Evolutionary conservation across 1,139 yeast genomes (phyloP).

Genomic region (Kurtzmaniella quercitrusa): DNA sequence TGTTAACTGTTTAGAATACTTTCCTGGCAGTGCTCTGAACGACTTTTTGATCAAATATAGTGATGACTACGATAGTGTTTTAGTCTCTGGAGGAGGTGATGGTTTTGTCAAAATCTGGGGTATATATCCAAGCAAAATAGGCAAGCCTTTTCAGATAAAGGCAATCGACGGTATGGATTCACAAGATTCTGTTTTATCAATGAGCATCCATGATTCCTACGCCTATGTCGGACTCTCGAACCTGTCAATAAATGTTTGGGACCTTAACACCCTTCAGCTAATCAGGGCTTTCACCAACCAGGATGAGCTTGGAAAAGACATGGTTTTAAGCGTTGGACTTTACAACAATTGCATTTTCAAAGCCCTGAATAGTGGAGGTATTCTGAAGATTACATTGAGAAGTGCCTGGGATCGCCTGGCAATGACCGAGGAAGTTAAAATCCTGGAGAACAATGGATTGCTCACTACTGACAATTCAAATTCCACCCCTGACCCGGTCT

Average conservation of each 20-base stretch:
- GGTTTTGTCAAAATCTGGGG: constrained; percentile 81
- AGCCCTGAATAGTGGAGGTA: constrained; percentile 51
- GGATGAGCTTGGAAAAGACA: constrained; percentile 30
- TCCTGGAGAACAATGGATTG: background rate
- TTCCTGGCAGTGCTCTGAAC: constrained; percentile 14
- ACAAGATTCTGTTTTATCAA: constrained; percentile 66
- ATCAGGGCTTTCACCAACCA: constrained; percentile 49
- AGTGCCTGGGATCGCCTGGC: constrained; percentile 12
- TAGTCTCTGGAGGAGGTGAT: constrained; percentile 79
- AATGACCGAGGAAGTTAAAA: constrained; percentile 6
- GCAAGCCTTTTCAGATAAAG: constrained; percentile 14
- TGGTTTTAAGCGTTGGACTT: constrained; percentile 42
- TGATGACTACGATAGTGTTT: constrained; percentile 15
- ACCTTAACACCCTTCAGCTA: constrained; percentile 71
- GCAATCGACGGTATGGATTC: constrained; percentile 51
- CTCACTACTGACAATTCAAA: background rate
- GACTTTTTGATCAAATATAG: constrained; percentile 21
- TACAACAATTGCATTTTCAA: constrained; percentile 49
- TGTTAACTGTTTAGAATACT: constrained; percentile 63
- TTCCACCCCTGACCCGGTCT: constrained; percentile 14
- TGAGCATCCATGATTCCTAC: constrained; percentile 59
- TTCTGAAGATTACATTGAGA: constrained; percentile 49
- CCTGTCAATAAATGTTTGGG: constrained; percentile 79
- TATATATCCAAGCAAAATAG: constrained; percentile 11
- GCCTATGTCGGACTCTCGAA: constrained; percentile 75